Evolutionary conservation across 2,329 filamentous ascomycete species (phyloP).

Genomic region (Penicillium sp.): DNA sequence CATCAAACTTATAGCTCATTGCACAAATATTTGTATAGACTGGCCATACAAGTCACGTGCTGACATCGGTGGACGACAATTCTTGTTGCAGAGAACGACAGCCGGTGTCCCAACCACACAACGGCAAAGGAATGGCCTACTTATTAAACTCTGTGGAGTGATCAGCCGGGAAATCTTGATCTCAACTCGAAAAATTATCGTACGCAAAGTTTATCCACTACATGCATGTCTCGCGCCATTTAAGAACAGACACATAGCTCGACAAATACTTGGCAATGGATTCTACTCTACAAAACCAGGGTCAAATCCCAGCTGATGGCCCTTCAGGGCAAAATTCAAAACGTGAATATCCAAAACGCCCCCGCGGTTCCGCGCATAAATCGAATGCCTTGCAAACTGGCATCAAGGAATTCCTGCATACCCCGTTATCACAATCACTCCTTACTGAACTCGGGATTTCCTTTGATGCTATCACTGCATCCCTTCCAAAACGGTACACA

Average conservation of each 20-base stretch:
- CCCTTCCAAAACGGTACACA: slow-evolving; percentile 54
- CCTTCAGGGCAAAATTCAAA: background rate
- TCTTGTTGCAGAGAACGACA: background rate
- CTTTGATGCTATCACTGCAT: slow-evolving; percentile 17
- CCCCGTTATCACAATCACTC: slow-evolving; percentile 19
- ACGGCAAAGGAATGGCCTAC: background rate
- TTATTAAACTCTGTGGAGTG: background rate
- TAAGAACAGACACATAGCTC: background rate
- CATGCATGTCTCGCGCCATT: background rate
- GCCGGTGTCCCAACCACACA: background rate
- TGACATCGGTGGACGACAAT: background rate
- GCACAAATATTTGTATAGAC: too few relatives aligned
- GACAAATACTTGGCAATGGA: background rate
- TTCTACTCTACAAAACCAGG: background rate
- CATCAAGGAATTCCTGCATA: slow-evolving; percentile 36
- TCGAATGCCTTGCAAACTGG: slow-evolving; percentile 35
- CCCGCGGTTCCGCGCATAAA: slow-evolving; percentile 16
- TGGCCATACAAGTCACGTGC: background rate
- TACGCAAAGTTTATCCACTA: background rate
- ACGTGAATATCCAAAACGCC: slow-evolving; percentile 11
- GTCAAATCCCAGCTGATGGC: background rate
- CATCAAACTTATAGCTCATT: too few relatives aligned
- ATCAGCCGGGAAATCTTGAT: background rate
- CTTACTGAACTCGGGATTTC: slow-evolving; percentile 21
- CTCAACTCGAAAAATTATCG: background rate